These are phyloP conservation scores for Ophiostoma himal-ulmi DNA, from an alignment of 2,329 filamentous ascomycete species.

Conservation along the genomic window DNA sequence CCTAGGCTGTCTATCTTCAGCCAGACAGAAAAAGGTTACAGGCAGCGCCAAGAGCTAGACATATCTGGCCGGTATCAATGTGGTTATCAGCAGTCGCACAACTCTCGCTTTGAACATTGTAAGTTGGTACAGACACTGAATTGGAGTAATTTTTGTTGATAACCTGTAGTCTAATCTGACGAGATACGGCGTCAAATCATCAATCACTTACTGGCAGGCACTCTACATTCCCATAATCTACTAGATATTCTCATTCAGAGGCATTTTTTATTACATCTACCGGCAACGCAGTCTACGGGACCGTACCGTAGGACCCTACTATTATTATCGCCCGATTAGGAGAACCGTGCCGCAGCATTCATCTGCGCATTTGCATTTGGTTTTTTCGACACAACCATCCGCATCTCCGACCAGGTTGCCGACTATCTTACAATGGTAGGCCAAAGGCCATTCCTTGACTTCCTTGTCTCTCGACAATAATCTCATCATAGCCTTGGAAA, in stretches of 20 bases:
- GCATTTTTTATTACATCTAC: neutral
- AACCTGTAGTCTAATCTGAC: neutral
- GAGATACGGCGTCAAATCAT: neutral
- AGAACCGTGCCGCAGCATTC: neutral
- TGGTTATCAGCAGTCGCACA: neutral
- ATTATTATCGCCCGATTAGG: neutral
- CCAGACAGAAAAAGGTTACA: neutral
- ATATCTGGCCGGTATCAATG: neutral
- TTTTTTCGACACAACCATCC: too few relatives aligned
- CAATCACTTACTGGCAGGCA: neutral
- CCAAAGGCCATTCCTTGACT: too few relatives aligned
- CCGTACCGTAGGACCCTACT: neutral
- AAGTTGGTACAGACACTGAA: too few relatives aligned
- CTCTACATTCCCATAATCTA: neutral
- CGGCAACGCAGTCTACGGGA: neutral
- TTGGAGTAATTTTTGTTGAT: neutral
- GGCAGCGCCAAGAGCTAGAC: neutral
- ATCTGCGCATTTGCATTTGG: neutral
- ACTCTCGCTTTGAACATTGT: neutral
- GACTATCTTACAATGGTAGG: too few relatives aligned
- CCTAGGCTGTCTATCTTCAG: neutral
- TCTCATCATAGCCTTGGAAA: too few relatives aligned
- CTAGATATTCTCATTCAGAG: neutral
- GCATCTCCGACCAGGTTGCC: too few relatives aligned
- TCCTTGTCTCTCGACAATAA: too few relatives aligned